Percentiles rank a stretch among this genome's conserved stretches.
phyloP scores from a whole-genome alignment of 1,284 basidiomycete genomes.

The Tilletia horrida region DNA sequence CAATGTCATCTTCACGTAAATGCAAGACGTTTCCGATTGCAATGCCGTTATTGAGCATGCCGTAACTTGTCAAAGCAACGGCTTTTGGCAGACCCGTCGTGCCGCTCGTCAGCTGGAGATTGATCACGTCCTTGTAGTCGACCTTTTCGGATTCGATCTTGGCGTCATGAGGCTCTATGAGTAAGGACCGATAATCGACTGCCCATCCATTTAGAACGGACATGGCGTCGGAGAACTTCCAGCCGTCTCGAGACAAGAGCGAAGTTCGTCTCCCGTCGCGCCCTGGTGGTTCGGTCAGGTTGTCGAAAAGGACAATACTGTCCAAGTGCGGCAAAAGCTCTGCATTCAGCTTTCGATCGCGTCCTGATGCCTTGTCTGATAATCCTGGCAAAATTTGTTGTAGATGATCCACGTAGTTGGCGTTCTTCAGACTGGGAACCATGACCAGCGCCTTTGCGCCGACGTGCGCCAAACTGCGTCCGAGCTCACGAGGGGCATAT shows the following conservation, averaged over 20 bases:
- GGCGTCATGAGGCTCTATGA: conserved; percentile 58
- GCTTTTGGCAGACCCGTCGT: conserved; percentile 64
- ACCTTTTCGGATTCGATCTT: conserved; percentile 57
- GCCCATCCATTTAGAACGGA: conserved; percentile 25
- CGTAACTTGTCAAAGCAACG: conserved; percentile 58
- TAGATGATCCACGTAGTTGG: conserved; percentile 55
- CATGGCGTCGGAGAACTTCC: conserved; percentile 33
- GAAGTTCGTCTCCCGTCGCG: conserved; percentile 33
- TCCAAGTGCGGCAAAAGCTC: conserved; percentile 65
- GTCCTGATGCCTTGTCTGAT: conserved; percentile 58
- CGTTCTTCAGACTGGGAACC: conserved; percentile 61
- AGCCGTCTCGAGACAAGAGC: conserved; percentile 32
- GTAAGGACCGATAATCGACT: conserved; percentile 40
- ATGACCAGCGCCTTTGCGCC: conserved; percentile 70
- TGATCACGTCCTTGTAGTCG: conserved; percentile 69
- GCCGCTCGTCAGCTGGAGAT: conserved; percentile 78
- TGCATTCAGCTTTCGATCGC: conserved; percentile 59
- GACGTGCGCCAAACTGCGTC: conserved; percentile 64
- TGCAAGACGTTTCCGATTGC: conserved; percentile 70
- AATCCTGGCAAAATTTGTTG: conserved; percentile 65
- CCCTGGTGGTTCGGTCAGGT: conserved; percentile 54
- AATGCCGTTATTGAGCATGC: conserved; percentile 73
- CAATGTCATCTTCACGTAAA: conserved; percentile 23
- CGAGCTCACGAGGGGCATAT: conserved; percentile 70
- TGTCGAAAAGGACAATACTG: conserved; percentile 69